Evolutionary conservation across 257 asterid species (phyloP), one percentile per base, ranked within the genome.

Genomic region (Nicotiana tomentosiformis): DNA sequence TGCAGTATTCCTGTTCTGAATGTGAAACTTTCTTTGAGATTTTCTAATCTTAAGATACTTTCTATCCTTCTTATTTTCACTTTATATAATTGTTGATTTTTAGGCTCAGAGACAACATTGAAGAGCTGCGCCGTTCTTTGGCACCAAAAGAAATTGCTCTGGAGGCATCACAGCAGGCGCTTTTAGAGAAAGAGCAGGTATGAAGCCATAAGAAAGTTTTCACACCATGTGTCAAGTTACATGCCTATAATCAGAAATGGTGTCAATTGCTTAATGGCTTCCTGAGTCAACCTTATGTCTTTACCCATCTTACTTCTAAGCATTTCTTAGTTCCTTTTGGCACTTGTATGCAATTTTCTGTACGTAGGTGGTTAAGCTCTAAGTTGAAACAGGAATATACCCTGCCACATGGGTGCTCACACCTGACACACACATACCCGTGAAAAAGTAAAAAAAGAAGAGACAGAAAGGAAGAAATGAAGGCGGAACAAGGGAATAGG

Each of bases 101-200:
- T 83, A 96, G 98, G 86, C 98, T 96, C 77, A 90, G 98, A 77
- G 99, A 96, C 82, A 89, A 80, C 90, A 85, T 94, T 83, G 99
- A 96, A 89, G 99, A 96, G 85, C 83, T 96, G 85, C 97, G 97
- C 17, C 87, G 77, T 86, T 93, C 98, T 62, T 85, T 96, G 83
- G 91, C 86, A 84, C 95, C 98, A 80, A 96, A 96, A 86, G 99
- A 96, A 84, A 90, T 61, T 89, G 95, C 94, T 87, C 55, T 96
- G 86, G 99, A 94, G 87, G 85, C 95, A 68, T 90, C 91, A 91
- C 97, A 94, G 77, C 98, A 92, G 86, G 84, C 94, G 16, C 93
- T 96, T 89, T 61, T 85, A 83, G 98, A 93, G 80, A 96, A 94
- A 87, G 98, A 94, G 39, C 97, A 94, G 98, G 99, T 93, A 86